Evolutionary conservation across 805 yeast species (phyloP).

Genomic region (Starmerella gropengiesseri): DNA sequence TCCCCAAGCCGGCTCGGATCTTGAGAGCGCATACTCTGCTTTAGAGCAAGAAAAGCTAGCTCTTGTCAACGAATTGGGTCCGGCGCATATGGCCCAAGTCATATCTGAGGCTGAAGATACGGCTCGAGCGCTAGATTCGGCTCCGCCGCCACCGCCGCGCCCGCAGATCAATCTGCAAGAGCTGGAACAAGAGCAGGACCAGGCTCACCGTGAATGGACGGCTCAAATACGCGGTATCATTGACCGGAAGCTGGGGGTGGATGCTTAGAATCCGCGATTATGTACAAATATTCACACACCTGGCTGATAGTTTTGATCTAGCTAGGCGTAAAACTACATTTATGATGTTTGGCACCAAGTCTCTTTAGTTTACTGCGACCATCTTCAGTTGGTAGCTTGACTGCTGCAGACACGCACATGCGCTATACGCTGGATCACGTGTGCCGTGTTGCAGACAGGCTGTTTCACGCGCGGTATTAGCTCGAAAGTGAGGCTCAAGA

Average conservation of each 20-base stretch:
- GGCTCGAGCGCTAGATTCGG: neutral
- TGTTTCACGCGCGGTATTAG: too few species aligned
- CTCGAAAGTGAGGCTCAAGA: neutral
- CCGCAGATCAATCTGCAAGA: neutral
- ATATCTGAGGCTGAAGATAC: neutral
- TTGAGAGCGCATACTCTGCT: neutral
- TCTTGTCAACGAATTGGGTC: neutral
- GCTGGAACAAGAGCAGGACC: neutral
- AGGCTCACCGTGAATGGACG: neutral
- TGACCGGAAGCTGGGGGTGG: neutral
- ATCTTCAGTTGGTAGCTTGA: too few species aligned
- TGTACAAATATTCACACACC: too few species aligned
- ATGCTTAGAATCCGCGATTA: neutral
- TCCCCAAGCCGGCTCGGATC: neutral
- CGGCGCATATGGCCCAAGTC: neutral
- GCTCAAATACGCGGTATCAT: neutral
- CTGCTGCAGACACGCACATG: too few species aligned
- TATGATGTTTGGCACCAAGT: too few species aligned
- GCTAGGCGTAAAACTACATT: too few species aligned
- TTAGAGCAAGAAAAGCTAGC: constrained; percentile 1
- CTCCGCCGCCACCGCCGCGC: neutral
- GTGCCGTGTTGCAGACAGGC: too few species aligned
- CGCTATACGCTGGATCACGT: too few species aligned
- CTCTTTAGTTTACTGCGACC: too few species aligned
- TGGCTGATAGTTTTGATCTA: too few species aligned